Percentiles rank a stretch among this genome's conserved stretches.
Conservation (phyloP, 176 grass and related monocot species). For the Coix lacrymajobi region DNA sequence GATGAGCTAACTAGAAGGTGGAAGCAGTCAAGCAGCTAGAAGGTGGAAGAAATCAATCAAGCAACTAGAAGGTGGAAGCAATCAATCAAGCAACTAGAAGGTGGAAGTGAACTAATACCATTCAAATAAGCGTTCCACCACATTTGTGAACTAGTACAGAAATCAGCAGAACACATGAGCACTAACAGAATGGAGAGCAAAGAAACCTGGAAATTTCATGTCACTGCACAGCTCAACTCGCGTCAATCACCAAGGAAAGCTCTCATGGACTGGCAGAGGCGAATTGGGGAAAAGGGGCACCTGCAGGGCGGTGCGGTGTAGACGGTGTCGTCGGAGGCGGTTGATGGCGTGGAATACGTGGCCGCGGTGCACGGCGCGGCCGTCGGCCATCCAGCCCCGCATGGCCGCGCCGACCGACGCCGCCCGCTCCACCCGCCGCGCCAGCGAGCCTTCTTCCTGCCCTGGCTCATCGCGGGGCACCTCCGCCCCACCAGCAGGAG, state of each 20-base stretch:
- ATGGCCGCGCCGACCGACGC: slow-evolving; percentile 62
- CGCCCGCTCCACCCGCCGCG: slow-evolving; percentile 63
- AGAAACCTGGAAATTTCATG: background rate
- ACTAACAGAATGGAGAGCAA: background rate
- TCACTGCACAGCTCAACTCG: background rate
- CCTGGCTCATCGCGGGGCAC: background rate
- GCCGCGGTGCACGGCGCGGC: slow-evolving; percentile 64
- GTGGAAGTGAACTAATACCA: background rate
- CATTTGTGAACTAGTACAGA: background rate
- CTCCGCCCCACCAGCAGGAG: background rate
- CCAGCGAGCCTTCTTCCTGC: slow-evolving; percentile 45
- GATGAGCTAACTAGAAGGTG: background rate
- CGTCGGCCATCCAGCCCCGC: slow-evolving; percentile 74
- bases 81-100: no score
- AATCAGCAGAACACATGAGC: background rate
- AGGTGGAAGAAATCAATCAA: no score
- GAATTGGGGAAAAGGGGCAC: background rate
- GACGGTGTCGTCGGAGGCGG: slow-evolving; percentile 58
- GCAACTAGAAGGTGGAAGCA: no score
- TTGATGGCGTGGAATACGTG: slow-evolving; percentile 80
- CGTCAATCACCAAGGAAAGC: background rate
- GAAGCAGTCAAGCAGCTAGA: no score
- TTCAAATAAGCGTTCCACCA: background rate
- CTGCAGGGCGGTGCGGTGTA: slow-evolving; percentile 67
- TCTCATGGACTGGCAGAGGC: background rate